Conservation (phyloP, 2,329 filamentous ascomycete genomes). For the Alternaria sp. region DNA sequence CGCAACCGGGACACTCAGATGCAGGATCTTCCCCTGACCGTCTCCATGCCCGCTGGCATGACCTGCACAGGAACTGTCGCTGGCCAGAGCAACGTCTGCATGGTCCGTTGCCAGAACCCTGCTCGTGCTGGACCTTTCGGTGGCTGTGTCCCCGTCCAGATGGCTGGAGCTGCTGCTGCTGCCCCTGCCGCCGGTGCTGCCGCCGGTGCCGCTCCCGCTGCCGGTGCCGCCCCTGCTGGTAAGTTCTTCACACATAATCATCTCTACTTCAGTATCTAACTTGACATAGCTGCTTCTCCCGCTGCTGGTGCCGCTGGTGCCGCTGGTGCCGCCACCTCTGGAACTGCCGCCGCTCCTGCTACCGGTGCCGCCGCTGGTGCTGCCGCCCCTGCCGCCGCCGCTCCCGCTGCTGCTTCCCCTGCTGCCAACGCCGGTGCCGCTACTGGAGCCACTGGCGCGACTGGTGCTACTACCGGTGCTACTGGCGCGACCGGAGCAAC, state of each 20-base stretch:
- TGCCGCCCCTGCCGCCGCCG: constrained; percentile 6
- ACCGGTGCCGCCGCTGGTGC: constrained; percentile 13
- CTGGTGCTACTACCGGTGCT: neutral
- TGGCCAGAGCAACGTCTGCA: constrained; percentile 65
- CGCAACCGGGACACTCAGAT: constrained; percentile 45
- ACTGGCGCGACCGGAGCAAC: constrained; percentile 1
- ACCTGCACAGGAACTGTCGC: constrained; percentile 66
- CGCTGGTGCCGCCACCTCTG: constrained; percentile 3
- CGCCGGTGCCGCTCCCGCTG: neutral
- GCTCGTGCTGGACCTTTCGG: constrained; percentile 68
- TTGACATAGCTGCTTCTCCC: neutral
- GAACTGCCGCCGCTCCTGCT: neutral
- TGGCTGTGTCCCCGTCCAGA: constrained; percentile 65
- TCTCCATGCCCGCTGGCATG: constrained; percentile 62
- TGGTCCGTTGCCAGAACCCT: constrained; percentile 68
- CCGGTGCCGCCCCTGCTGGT: constrained; percentile 5
- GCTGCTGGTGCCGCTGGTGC: neutral
- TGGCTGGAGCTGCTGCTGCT: constrained; percentile 37
- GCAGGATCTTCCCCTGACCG: constrained; percentile 58
- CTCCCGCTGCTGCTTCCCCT: constrained; percentile 8
- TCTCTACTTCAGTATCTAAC: neutral
- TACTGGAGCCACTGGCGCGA: constrained; percentile 2
- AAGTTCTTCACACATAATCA: neutral
- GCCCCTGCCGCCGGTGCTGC: constrained; percentile 4
- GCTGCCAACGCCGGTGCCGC: constrained; percentile 2